phyloP scores from a whole-genome alignment of 352 stramenopile genomes.

The Pythium chondricola region DNA sequence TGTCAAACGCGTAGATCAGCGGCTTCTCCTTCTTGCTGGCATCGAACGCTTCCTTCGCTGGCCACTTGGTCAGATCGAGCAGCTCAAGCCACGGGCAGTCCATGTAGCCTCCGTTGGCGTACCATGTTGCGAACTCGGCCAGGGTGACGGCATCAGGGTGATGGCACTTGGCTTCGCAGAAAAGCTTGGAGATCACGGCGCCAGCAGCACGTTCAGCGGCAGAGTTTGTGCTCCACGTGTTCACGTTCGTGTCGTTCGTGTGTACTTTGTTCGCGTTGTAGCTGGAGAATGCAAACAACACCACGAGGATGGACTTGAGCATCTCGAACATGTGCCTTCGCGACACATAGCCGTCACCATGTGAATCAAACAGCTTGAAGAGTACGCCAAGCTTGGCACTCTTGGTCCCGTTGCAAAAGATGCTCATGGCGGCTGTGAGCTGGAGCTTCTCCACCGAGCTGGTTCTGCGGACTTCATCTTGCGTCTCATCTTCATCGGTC shows the following conservation, averaged over 20 bases:
- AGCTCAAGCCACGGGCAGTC: constrained; percentile 95
- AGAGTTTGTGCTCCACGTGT: constrained; percentile 69
- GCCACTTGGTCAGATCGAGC: constrained; percentile 94
- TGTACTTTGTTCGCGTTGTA: constrained; percentile 58
- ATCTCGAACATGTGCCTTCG: constrained; percentile 76
- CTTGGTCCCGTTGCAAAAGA: constrained; percentile 94
- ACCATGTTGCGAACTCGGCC: constrained; percentile 96
- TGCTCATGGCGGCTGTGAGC: constrained; percentile 79
- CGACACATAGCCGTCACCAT: constrained; percentile 54
- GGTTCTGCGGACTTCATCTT: constrained; percentile 17
- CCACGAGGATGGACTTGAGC: constrained; percentile 72
- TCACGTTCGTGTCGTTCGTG: constrained; percentile 52
- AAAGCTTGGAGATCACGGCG: constrained; percentile 86
- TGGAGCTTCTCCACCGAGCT: constrained; percentile 74
- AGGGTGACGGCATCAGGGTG: constrained; percentile 84
- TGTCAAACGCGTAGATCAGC: constrained; percentile 82
- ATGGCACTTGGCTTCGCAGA: constrained; percentile 61
- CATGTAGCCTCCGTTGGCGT: constrained; percentile 91
- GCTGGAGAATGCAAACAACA: constrained; percentile 82
- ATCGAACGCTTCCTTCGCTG: constrained; percentile 81
- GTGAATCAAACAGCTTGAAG: constrained; percentile 76
- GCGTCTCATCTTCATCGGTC: constrained; percentile 17
- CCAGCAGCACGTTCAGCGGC: constrained; percentile 85
- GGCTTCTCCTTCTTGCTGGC: constrained; percentile 83
- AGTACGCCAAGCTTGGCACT: constrained; percentile 90